Evolutionary conservation across 2,329 filamentous ascomycete genomes (phyloP), one percentile per base, ranked within the genome.

Genomic region (Berkeleyomyces rouxiae): DNA sequence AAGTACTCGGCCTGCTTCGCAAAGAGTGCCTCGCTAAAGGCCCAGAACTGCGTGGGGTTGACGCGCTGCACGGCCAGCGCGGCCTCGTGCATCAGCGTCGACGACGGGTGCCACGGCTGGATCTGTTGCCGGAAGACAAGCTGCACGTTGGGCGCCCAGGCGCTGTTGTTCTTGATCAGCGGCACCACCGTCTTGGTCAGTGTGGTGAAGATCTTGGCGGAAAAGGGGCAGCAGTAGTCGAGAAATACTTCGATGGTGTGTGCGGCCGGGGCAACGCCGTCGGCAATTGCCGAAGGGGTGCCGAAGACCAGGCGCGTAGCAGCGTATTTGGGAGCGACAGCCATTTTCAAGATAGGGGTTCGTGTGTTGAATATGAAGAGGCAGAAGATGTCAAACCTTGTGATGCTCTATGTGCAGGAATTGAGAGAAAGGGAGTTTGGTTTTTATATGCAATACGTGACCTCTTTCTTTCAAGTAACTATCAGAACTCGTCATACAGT

Each of bases 51-150:
- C 16, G 79, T 77, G 0, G 88, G 86, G 2, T 82, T 77, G 5
- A 89, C 73, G 60, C 80, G 81, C 68, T 92, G 79, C 1, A 96
- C 89, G 2, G 90, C 92, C 40, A 90, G 81, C 3, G 78, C 91
- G 40, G 90, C 87, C 79, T 97, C 92, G 76, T 92, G 88, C 63
- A 82, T 78, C 9, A 90, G 79, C 5, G 87, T 90, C 47, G 84
- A 90, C 23, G 87, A 90, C 1, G 92, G 92, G 75, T 97, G 91
- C 92, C 92, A 96, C 11, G 90, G 90, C 76, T 96, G 90, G 69
- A 96, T 83, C 72, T 96, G 90, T 72, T 92, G 91, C 59, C 91
- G 86, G 78, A 96, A 88, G 70, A 97, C 82, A 68, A 95, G 78
- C 68, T 87, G 80, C 2, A 96, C 75, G 65, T 78, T 79, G 65